These are phyloP conservation scores for Alectoria sarmentosa DNA, from an alignment of 495 filamentous ascomycete species.

Conservation along the genomic window DNA sequence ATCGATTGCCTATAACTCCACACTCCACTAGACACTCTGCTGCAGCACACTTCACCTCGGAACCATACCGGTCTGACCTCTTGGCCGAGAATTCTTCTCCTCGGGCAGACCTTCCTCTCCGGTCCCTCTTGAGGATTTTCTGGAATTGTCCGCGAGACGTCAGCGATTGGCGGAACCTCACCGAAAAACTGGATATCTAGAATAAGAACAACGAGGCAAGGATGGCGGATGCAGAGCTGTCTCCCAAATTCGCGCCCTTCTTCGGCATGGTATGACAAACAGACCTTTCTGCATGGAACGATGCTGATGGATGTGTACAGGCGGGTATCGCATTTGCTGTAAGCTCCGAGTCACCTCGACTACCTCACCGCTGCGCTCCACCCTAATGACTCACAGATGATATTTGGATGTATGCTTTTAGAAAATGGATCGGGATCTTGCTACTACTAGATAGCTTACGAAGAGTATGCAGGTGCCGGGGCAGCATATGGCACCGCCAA, in stretches of 20 bases:
- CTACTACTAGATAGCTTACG: slow-evolving; percentile 20
- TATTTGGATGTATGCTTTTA: slow-evolving; percentile 74
- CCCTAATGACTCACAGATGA: slow-evolving; percentile 46
- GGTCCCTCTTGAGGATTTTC: neutral
- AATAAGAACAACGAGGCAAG: slow-evolving; percentile 25
- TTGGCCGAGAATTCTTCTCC: neutral
- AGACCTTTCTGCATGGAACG: slow-evolving; percentile 10
- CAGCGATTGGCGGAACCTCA: neutral
- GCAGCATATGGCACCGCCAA: slow-evolving; percentile 97
- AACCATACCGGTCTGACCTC: neutral
- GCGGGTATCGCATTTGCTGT: slow-evolving; percentile 87
- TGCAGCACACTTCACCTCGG: neutral
- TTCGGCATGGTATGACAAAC: slow-evolving; percentile 78
- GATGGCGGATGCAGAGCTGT: slow-evolving; percentile 60
- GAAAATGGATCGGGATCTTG: slow-evolving; percentile 5
- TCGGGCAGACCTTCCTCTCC: neutral
- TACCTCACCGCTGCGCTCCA: slow-evolving; percentile 20
- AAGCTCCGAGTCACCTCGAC: slow-evolving; percentile 40
- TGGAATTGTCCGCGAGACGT: neutral
- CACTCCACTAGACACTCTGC: neutral
- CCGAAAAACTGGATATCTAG: neutral
- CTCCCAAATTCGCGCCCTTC: slow-evolving; percentile 93
- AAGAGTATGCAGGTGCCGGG: slow-evolving; percentile 59
- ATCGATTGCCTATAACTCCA: slow-evolving; percentile 2
- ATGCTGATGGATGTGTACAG: slow-evolving; percentile 38